These are phyloP conservation scores for Plantago major DNA, from an alignment of 257 asterid genomes.

Conservation along the genomic window DNA sequence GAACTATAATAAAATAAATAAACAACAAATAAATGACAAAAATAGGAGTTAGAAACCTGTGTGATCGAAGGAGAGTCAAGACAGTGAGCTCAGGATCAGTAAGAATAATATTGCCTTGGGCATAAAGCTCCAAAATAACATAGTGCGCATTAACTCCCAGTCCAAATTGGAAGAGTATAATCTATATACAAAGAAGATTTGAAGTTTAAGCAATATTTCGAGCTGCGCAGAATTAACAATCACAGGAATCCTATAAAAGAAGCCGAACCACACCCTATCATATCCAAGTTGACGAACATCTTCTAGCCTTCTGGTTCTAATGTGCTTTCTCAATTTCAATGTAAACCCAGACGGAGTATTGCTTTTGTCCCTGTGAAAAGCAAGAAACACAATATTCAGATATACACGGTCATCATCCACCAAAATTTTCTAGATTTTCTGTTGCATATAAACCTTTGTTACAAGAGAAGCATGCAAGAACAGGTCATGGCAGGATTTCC, in stretches of 20 bases:
- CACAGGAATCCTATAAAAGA: slow-evolving; percentile 12
- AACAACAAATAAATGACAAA: slow-evolving; percentile 8
- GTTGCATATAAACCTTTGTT: no score
- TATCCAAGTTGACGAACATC: slow-evolving; percentile 98
- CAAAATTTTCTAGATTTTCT: background rate
- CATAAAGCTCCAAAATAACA: slow-evolving; percentile 87
- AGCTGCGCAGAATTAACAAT: slow-evolving; percentile 8
- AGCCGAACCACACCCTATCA: slow-evolving; percentile 64
- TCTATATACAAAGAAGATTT: slow-evolving; percentile 40
- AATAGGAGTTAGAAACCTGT: slow-evolving; percentile 56
- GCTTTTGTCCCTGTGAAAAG: slow-evolving; percentile 76
- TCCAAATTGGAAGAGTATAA: slow-evolving; percentile 92
- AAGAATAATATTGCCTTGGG: slow-evolving; percentile 94
- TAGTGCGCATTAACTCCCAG: slow-evolving; percentile 82
- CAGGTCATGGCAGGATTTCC: no score
- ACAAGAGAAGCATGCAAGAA: no score
- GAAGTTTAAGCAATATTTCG: slow-evolving; percentile 19
- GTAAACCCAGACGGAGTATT: slow-evolving; percentile 98
- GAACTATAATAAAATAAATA: slow-evolving; percentile 17
- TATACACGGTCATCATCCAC: slow-evolving; percentile 1
- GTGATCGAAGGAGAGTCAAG: slow-evolving; percentile 92
- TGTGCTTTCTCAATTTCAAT: slow-evolving; percentile 87
- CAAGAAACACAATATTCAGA: slow-evolving; percentile 18
- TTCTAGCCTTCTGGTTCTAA: slow-evolving; percentile 93
- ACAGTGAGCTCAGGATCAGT: slow-evolving; percentile 84